phyloP scores from a whole-genome alignment of 805 yeast species.

The Cyberlindnera suaveolens region DNA sequence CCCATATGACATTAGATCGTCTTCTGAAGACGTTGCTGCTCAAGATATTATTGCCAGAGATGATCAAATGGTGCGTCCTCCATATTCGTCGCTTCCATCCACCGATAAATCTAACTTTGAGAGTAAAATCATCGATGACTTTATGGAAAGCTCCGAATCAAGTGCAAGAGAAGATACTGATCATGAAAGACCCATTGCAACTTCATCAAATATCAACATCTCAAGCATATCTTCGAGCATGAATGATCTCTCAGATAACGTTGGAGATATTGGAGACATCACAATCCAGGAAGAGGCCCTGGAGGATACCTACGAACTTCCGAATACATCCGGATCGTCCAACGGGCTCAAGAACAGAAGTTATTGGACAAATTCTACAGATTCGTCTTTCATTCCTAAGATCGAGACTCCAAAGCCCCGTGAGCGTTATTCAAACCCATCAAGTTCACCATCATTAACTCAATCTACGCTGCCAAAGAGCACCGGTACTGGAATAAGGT shows the following conservation, averaged over 20 bases:
- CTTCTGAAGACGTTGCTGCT: constrained; percentile 9
- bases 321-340: constrained; percentile 11
- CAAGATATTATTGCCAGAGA: constrained; percentile 4
- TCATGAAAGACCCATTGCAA: constrained; percentile 22
- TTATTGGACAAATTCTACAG: constrained; percentile 7
- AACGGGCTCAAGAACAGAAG: constrained; percentile 4
- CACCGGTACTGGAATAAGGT: constrained; percentile 11
- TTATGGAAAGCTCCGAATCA: constrained; percentile 8
- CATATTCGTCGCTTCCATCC: constrained; percentile 14
- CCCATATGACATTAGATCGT: constrained; percentile 3
- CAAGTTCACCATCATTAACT: constrained; percentile 11
- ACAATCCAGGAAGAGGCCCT: constrained; percentile 16
- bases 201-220: constrained; percentile 24
- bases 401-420: constrained; percentile 12
- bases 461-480: constrained; percentile 11
- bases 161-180: constrained; percentile 8
- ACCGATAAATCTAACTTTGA: constrained; percentile 19
- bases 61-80: background rate
- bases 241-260: constrained; percentile 16
- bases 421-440: constrained; percentile 12
- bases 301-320: constrained; percentile 5
- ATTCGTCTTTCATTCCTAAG: constrained; percentile 6
- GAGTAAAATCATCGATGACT: constrained; percentile 21
- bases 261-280: constrained; percentile 21
- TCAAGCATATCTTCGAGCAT: constrained; percentile 18